Evolutionary conservation across 2,329 filamentous ascomycete species (phyloP), one percentile per base, ranked within the genome.

Genomic region (Diaporthe sp.): DNA sequence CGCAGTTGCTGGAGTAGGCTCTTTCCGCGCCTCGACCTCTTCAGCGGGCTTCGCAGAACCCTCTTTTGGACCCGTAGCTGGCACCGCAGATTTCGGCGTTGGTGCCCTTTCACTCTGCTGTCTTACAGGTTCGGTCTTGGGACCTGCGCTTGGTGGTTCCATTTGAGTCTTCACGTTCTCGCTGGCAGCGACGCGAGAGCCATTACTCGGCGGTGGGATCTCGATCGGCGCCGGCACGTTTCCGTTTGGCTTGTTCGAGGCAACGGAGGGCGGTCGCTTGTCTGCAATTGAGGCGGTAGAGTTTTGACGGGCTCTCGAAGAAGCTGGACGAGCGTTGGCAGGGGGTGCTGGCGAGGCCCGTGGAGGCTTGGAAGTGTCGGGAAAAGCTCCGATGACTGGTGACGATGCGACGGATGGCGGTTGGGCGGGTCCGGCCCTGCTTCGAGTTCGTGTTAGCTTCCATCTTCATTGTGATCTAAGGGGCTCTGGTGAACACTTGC

Each of bases 361-460:
- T 79, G 82, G 86, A 72, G 83, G 84, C 78, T 85, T 88, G 78
- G 88, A 88, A 2, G 85, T 86, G 79, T 95, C 94, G 37, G 91
- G 89, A 75, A 95, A 90, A n/a, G 89, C 90, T 67, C 91, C 90
- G 65, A 94, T 87, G 63, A 95, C 89, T 25, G 95, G 94, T 1
- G 95, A 96, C 1, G 95, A 93, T n/a, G 92, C 90, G 78, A 93
- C 87, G 3, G 92, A 92, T 25, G 94, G 92, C 1, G 94, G 94
- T 37, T 87, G 85, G 77, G 55, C 76, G 42, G 74, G 72, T 39
- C 71, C 76, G 47, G 72, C 60, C 72, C 75, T 77, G 67, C n/a
- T n/a, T 9, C 20, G 49, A 17, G 28, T 20, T 39, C 87, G 79
- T 83, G 84, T 77, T 51, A 76, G 76, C 9, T 77, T 75, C 51